Evolutionary conservation across 768 basidiomycete species (phyloP).

Genomic region (Termitomyces sp.): DNA sequence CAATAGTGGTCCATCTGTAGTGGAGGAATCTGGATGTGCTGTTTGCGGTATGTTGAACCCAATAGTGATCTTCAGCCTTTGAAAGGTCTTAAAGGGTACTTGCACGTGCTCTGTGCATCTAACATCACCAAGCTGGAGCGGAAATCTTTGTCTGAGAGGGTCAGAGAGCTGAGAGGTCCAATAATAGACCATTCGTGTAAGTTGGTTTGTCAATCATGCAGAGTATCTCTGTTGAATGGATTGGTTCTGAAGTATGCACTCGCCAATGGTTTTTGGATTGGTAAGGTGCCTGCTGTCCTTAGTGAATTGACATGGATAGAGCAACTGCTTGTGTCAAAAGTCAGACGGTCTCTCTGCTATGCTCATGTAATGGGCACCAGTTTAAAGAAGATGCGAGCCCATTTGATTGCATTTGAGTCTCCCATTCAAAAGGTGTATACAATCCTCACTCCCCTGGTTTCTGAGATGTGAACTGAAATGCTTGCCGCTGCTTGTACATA

Average conservation of each 20-base stretch:
- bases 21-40: not conserved
- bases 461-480: too few relatives aligned
- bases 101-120: not conserved
- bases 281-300: not conserved
- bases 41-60: not conserved
- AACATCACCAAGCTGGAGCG: not conserved
- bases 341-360: not conserved
- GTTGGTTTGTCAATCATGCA: too few relatives aligned
- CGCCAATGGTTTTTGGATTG: not conserved
- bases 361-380: not conserved
- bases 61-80: not conserved
- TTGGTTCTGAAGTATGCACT: too few relatives aligned
- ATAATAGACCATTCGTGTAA: too few relatives aligned
- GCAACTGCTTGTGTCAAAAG: not conserved
- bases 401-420: slow-evolving; percentile 25
- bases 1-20: too few relatives aligned
- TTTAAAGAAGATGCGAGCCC: slow-evolving; percentile 19
- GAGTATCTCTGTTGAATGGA: too few relatives aligned
- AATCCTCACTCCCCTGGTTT: slow-evolving; percentile 23
- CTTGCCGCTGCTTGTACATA: slow-evolving; percentile 8
- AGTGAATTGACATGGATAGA: not conserved
- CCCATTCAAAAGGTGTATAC: slow-evolving; percentile 27
- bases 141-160: not conserved
- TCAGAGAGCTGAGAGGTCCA: too few relatives aligned
- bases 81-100: not conserved